Percentiles rank a stretch among this genome's conserved stretches.
These are phyloP conservation scores for Metschnikowia kofuensis DNA, from an alignment of 805 yeast species.

Conservation along the genomic window DNA sequence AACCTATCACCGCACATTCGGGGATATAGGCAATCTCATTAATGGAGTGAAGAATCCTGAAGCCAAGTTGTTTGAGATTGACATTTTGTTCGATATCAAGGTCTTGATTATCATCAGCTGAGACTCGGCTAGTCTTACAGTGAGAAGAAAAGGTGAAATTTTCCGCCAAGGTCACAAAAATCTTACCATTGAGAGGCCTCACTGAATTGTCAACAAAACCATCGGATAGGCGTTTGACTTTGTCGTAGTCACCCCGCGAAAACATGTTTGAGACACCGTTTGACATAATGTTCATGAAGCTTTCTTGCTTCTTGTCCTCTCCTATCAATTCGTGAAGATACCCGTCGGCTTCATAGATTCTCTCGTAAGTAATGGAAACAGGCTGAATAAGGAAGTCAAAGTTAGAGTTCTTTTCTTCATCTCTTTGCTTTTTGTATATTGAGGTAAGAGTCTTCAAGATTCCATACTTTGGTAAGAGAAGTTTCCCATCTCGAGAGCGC, in stretches of 20 bases:
- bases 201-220: constrained; percentile 31
- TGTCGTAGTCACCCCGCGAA: constrained; percentile 11
- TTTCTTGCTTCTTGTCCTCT: constrained; percentile 53
- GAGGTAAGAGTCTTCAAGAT: constrained; percentile 52
- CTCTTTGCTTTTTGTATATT: constrained; percentile 40
- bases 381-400: constrained; percentile 47
- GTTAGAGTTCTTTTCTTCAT: constrained; percentile 14
- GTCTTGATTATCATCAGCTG: constrained; percentile 9
- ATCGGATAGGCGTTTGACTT: constrained; percentile 10
- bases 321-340: constrained; percentile 58
- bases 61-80: constrained; percentile 50
- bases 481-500: constrained; percentile 62
- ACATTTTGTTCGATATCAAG: constrained; percentile 24
- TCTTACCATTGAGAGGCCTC: constrained; percentile 32
- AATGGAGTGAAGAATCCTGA: constrained; percentile 50
- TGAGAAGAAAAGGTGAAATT: constrained; percentile 29
- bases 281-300: constrained; percentile 35
- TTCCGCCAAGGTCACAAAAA: constrained; percentile 35
- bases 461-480: constrained; percentile 60
- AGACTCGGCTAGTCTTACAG: constrained; percentile 18
- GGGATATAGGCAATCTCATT: constrained; percentile 50
- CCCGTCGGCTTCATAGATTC: constrained; percentile 54
- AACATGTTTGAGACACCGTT: constrained; percentile 35
- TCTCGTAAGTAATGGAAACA: constrained; percentile 56
- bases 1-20: constrained; percentile 53